phyloP scores from a whole-genome alignment of 1,284 basidiomycete species.

The Austroboletus novae-zelandiae region DNA sequence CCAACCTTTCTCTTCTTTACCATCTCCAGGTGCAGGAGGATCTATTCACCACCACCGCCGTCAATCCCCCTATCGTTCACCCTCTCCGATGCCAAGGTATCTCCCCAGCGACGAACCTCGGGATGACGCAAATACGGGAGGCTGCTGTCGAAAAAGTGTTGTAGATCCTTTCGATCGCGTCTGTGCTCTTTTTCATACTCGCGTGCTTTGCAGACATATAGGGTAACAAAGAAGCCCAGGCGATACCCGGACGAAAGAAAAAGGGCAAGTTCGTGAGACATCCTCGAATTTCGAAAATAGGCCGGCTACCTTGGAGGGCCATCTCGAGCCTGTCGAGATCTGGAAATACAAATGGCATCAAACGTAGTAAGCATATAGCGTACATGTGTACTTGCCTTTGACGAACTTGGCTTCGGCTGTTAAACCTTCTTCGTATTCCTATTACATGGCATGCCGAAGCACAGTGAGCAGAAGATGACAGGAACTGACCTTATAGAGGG shows the following conservation, averaged over 20 bases:
- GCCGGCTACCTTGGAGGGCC: conserved; percentile 67
- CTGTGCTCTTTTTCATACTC: conserved; percentile 67
- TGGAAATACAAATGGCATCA: conserved; percentile 25
- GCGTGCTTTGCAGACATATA: conserved; percentile 42
- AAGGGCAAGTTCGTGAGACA: not conserved
- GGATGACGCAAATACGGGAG: conserved; percentile 72
- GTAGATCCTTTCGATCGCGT: conserved; percentile 45
- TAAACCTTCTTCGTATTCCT: conserved; percentile 90
- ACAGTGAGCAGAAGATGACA: not conserved
- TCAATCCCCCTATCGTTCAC: conserved; percentile 3
- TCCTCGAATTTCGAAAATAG: not conserved
- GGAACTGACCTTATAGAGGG: conserved; percentile 76
- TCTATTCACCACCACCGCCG: not conserved
- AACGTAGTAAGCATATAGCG: not conserved
- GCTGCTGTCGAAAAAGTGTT: conserved; percentile 75
- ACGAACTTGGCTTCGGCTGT: conserved; percentile 88
- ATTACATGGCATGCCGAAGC: not conserved
- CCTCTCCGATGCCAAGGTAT: conserved; percentile 50
- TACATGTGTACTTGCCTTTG: conserved; percentile 59
- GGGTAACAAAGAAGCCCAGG: not conserved
- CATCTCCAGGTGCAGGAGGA: too few relatives aligned
- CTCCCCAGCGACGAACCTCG: conserved; percentile 76
- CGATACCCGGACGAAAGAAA: too few relatives aligned
- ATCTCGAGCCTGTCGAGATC: conserved; percentile 95
- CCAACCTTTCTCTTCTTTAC: too few relatives aligned